These are phyloP conservation scores for Trametes villosa DNA, from an alignment of 768 basidiomycete species.

Conservation along the genomic window DNA sequence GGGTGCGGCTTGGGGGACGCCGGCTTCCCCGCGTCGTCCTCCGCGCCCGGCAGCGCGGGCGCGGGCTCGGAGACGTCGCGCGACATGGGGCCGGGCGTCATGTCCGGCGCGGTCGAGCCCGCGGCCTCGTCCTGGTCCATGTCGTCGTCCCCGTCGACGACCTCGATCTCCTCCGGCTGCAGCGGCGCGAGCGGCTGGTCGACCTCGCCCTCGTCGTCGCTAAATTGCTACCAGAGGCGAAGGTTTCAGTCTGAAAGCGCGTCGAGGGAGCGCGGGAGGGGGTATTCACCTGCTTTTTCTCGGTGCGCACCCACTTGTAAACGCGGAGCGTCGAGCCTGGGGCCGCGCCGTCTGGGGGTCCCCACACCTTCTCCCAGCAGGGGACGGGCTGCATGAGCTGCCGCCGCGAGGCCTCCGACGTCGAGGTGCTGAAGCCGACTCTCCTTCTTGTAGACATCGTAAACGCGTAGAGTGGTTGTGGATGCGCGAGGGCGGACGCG, in stretches of 20 bases:
- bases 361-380: conserved; percentile 84
- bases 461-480: background rate
- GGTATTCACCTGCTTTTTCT: conserved; percentile 65
- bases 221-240: conserved; percentile 68
- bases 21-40: conserved; percentile 50
- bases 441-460: conserved; percentile 74
- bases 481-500: background rate
- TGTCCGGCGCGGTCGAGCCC: conserved; percentile 46
- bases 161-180: conserved; percentile 76
- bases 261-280: background rate
- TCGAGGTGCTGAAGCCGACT: conserved; percentile 76
- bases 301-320: conserved; percentile 80
- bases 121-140: conserved; percentile 67
- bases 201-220: conserved; percentile 79
- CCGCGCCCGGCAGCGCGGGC: conserved; percentile 41
- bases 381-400: conserved; percentile 90
- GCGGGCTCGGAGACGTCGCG: conserved; percentile 43
- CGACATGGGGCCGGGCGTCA: conserved; percentile 32
- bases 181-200: conserved; percentile 84
- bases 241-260: background rate
- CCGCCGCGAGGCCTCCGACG: conserved; percentile 79
- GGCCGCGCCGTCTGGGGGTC: conserved; percentile 56
- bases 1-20: conserved; percentile 71
- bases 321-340: conserved; percentile 66
- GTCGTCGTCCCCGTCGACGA: conserved; percentile 76